Percentiles rank a stretch among this genome's conserved stretches.
Evolutionary conservation across 2,329 filamentous ascomycete genomes (phyloP).

Genomic region (Sarocladium brachiariae): DNA sequence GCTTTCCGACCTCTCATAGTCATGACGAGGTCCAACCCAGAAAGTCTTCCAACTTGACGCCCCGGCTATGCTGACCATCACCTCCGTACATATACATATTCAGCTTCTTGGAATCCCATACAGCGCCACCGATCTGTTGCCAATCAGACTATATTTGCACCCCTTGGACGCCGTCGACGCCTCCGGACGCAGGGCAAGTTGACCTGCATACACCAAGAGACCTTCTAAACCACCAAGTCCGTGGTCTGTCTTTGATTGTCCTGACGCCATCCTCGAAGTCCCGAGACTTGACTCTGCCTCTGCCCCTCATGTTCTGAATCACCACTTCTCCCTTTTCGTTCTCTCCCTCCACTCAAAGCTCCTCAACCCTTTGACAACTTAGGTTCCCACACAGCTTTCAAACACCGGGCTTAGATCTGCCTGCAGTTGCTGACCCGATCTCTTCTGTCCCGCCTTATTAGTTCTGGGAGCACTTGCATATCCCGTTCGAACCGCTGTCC

Average conservation of each 20-base stretch:
- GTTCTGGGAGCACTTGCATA: not conserved
- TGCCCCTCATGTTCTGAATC: slow-evolving; percentile 9
- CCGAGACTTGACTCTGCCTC: slow-evolving; percentile 8
- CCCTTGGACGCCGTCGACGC: slow-evolving; percentile 4
- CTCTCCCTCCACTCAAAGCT: slow-evolving; percentile 2
- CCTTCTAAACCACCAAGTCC: not conserved
- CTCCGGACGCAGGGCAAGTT: slow-evolving; percentile 5
- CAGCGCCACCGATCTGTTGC: not conserved
- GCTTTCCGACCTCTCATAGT: not conserved
- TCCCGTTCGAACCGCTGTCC: not conserved
- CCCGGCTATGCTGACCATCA: too few species aligned
- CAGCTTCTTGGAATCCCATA: not conserved
- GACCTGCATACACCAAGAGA: slow-evolving; percentile 6
- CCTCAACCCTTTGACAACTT: not conserved
- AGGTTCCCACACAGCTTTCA: not conserved
- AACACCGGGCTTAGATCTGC: slow-evolving; percentile 4
- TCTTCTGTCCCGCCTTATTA: not conserved
- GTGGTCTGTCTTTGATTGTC: not conserved
- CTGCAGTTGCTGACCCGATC: not conserved
- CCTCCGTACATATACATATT: too few species aligned
- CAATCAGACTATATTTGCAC: not conserved
- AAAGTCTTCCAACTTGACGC: not conserved
- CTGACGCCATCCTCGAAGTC: slow-evolving; percentile 3
- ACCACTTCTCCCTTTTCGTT: slow-evolving; percentile 1
- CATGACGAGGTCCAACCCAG: not conserved